These are phyloP conservation scores for Mucuna pruriens DNA, from an alignment of 306 rosid genomes.

Conservation along the genomic window DNA sequence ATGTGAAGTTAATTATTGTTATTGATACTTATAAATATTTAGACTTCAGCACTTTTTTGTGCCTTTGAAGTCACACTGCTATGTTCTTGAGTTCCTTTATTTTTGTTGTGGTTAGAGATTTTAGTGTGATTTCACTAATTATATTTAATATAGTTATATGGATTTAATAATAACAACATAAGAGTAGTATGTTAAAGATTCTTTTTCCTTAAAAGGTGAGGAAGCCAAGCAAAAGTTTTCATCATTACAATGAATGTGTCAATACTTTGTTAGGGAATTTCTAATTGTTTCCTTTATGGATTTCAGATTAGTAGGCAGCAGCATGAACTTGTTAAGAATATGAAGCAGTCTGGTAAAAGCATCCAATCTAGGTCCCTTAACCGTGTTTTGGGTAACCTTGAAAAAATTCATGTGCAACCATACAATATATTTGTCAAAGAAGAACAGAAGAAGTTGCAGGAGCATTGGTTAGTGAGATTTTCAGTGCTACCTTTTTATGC, in stretches of 20 bases:
- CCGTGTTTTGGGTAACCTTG: conserved; percentile 83
- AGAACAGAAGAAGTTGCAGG: conserved; percentile 84
- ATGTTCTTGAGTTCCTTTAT: not conserved
- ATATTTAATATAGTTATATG: not conserved
- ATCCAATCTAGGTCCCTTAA: conserved; percentile 79
- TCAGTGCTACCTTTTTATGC: not conserved
- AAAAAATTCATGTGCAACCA: conserved; percentile 75
- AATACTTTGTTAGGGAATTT: conserved; percentile 24
- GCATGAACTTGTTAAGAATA: conserved; percentile 83
- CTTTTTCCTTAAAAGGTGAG: conserved; percentile 23
- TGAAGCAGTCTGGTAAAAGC: conserved; percentile 88
- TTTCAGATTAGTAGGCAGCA: conserved; percentile 92
- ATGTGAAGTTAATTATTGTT: not conserved
- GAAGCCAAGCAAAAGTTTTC: not conserved
- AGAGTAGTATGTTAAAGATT: not conserved
- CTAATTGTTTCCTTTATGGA: conserved; percentile 43
- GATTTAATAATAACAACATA: not conserved
- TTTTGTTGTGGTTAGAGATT: not conserved
- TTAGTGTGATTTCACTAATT: not conserved
- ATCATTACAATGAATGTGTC: not conserved
- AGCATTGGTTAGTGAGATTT: conserved; percentile 79
- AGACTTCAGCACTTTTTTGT: not conserved
- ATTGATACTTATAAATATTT: not conserved
- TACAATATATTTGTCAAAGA: conserved; percentile 83
- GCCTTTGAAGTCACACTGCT: not conserved